These are phyloP conservation scores for Arthrinium puccinioides DNA, from an alignment of 2,329 filamentous ascomycete genomes.

Conservation along the genomic window DNA sequence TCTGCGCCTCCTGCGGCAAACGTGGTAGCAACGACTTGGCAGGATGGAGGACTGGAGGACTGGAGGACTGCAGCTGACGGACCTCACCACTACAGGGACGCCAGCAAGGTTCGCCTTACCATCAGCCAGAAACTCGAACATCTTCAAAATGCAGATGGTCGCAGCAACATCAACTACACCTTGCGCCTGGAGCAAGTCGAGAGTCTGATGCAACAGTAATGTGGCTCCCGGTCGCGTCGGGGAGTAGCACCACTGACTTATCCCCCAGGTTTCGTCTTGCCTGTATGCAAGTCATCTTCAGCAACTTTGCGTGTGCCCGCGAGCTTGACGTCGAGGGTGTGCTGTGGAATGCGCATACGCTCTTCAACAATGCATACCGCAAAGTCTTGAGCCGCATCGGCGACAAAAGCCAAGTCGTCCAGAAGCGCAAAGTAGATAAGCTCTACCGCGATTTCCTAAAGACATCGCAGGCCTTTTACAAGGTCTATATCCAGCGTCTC, in stretches of 20 bases:
- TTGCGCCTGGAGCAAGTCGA: slow-evolving; percentile 23
- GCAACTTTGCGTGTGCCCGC: slow-evolving; percentile 61
- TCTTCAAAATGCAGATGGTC: slow-evolving; percentile 13
- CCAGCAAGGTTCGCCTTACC: slow-evolving; percentile 18
- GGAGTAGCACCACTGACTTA: neutral
- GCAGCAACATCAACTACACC: slow-evolving; percentile 14
- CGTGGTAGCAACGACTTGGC: too few relatives aligned
- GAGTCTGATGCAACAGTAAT: slow-evolving; percentile 23
- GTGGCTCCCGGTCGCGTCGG: neutral
- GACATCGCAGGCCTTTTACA: slow-evolving; percentile 81
- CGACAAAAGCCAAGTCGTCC: slow-evolving; percentile 45
- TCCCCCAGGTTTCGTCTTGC: slow-evolving; percentile 56
- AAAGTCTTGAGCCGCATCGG: slow-evolving; percentile 54
- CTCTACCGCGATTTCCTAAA: slow-evolving; percentile 81
- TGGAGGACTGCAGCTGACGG: slow-evolving; percentile 1
- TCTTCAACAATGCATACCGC: slow-evolving; percentile 73
- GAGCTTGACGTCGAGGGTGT: slow-evolving; percentile 58
- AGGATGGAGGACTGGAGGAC: too few relatives aligned
- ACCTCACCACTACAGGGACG: slow-evolving; percentile 7
- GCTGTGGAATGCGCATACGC: slow-evolving; percentile 74
- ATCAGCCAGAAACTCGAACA: slow-evolving; percentile 12
- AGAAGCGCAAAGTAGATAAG: slow-evolving; percentile 72
- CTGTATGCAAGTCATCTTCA: slow-evolving; percentile 66
- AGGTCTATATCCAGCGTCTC: slow-evolving; percentile 73
- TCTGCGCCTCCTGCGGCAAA: neutral